Evolutionary conservation across 768 basidiomycete species (phyloP), one percentile per base, ranked within the genome.

Genomic region (Basidioascus undulatus): DNA sequence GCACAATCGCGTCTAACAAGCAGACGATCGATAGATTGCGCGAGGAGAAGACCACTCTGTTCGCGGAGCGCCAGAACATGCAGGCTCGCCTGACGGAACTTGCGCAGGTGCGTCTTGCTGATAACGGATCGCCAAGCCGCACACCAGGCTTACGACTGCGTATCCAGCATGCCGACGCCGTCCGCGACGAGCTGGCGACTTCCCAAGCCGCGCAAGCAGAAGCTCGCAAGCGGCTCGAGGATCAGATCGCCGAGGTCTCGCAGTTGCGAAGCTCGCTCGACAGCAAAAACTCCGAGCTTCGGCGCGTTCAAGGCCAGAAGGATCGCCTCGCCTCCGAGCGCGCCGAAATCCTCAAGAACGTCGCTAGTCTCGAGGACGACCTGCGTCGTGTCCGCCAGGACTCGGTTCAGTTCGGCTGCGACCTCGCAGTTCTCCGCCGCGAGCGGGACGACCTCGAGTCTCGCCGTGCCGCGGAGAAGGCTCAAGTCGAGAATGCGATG

Each of bases 401-500:
- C 44, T 81, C 80, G 0, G 75, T 78, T 47, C 66, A 65, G 6
- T 76, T 84, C 51, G 78, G 79, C 15, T 67, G 67, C 15, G 82
- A 87, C 55, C 56, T 89, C 44, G 77, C 72, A 46, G 58, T 63
- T 8, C 61, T 82, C 32, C 65, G 71, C 9, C 54, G 57, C 12
- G 74, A 81, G 59, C 78, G 79, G 51, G 74, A 76, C 47, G 31
- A 20, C 25, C 37, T 36, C 13, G 26, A 37, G 30, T 23, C 11
- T 47, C 62, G 15, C 45, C 58, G 43, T 69, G 60, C 51, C 61
- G 65, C n/a, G 18, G 53, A 57, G 33, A 43, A 54, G 34, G 39
- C 34, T 9, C 41, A 49, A 21, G 39, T 42, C 11, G 71, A 79
- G 46, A 62, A 74, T 28, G 60, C 67, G 31, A 70, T 65, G 57